Evolutionary conservation across 1,139 yeast genomes (phyloP), one percentile per base, ranked within the genome.

Genomic region (Candida sanyaensis): DNA sequence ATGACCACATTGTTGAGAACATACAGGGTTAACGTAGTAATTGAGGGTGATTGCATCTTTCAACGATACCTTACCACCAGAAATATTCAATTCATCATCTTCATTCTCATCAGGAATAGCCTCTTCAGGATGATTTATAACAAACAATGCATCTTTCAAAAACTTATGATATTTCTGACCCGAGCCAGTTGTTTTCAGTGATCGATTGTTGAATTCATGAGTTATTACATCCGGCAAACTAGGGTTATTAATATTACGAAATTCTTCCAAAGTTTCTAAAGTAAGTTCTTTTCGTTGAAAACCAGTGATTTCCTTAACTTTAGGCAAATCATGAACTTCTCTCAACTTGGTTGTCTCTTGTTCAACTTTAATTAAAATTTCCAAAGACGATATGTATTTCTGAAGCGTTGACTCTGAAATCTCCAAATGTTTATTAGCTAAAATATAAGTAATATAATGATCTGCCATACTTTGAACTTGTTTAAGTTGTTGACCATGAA

Each of bases 11-110:
- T 58, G 63, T 31, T 58, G 65, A 5, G 86, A 80, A 26, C 69
- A 74, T 56, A 80, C 70, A 1, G 95, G 93, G 2, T 66, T 65
- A 28, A 61, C 68, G 60, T 78, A 84, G 37, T 68, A 63, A 48
- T 75, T 69, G 52, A 78, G 63, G 0, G 90, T 80, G 10, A 86
- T 70, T 0, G 93, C 92, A 61, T 90, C 89, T 37, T 72, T 75
- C 47, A 87, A 62, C 39, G 84, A 81, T 17, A 87, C 70, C 45
- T 70, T 79, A 34, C 93, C 93, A 45, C 93, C 95, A 3, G 80
- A 80, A 5, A 86, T 76, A 39, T 75, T 78, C 37, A 86, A 49
- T 17, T 84, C 89, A 31, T 81, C 86, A 13, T 69, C 80, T 9
- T 59, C 65, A 12, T 60, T 71, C 3, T 63, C 68, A 24, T 69